Conservation (phyloP, 176 grass and related monocot species). For the Rhynchospora pubera region DNA sequence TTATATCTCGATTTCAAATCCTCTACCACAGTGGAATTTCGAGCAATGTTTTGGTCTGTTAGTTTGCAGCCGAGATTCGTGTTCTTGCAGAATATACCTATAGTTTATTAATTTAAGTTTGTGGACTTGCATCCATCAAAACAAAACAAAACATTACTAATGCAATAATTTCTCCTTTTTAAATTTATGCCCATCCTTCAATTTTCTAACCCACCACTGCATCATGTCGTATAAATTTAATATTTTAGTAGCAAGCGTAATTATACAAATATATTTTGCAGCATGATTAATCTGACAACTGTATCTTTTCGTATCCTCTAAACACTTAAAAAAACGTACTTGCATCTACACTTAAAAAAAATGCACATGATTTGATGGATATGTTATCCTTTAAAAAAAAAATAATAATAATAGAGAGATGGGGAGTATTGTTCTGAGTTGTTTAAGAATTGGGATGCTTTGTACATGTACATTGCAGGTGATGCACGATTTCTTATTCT, state of each 20-base stretch:
- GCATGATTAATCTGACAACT: background rate
- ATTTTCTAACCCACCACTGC: no score
- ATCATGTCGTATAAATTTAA: background rate
- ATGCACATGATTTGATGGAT: no score
- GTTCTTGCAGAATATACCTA: no score
- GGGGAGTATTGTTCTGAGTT: background rate
- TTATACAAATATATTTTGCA: background rate
- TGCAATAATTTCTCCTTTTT: background rate
- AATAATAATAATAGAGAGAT: background rate
- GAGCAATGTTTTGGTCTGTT: no score
- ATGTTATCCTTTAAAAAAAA: background rate
- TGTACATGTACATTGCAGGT: background rate
- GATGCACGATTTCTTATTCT: background rate
- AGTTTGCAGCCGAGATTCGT: no score
- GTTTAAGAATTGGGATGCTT: background rate
- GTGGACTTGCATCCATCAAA: no score
- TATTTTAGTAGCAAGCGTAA: background rate
- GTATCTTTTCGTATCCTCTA: background rate
- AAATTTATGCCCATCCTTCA: no score
- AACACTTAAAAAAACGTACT: background rate
- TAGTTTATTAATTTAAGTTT: no score
- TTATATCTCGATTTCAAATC: no score
- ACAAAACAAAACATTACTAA: no score
- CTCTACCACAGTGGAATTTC: no score
- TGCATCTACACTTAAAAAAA: no score